Conservation (phyloP, 2,329 filamentous ascomycete genomes). For the Fusarium subtropicale region DNA sequence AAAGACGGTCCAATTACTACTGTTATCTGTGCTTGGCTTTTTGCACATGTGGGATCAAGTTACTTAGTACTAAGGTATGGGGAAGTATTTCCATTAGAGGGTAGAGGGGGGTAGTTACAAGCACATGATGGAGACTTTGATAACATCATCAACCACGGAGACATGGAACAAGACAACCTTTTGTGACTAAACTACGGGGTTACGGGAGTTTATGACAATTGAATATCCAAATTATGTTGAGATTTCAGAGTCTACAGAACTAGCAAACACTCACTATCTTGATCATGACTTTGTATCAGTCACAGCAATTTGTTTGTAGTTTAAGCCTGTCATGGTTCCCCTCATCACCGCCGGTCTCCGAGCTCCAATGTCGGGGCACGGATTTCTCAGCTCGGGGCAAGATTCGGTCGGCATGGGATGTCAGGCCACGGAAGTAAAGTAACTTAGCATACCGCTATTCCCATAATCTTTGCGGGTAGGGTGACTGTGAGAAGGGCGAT, state of each 20-base stretch:
- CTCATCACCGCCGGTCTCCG: constrained; percentile 42
- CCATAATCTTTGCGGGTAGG: neutral
- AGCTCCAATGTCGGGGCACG: constrained; percentile 39
- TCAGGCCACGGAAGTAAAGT: constrained; percentile 25
- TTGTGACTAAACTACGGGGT: constrained; percentile 12
- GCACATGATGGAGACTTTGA: constrained; percentile 38
- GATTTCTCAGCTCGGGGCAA: constrained; percentile 39
- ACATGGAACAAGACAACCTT: constrained; percentile 24
- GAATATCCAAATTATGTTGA: neutral
- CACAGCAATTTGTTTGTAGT: neutral
- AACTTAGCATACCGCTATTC: constrained; percentile 21
- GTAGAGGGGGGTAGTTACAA: constrained; percentile 12
- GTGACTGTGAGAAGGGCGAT: neutral
- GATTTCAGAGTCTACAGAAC: neutral
- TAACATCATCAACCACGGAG: constrained; percentile 23
- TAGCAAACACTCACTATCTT: neutral
- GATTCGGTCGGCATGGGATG: constrained; percentile 15
- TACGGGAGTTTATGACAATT: neutral
- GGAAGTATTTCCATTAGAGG: constrained; percentile 30
- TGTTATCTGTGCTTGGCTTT: constrained; percentile 17
- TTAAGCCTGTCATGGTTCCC: constrained; percentile 11
- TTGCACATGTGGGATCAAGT: constrained; percentile 37
- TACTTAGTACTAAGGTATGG: constrained; percentile 20
- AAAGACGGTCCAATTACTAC: constrained; percentile 19
- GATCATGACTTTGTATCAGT: constrained; percentile 14